These are phyloP conservation scores for Porogramme epimiltina DNA, from an alignment of 1,284 basidiomycete species.

Conservation along the genomic window DNA sequence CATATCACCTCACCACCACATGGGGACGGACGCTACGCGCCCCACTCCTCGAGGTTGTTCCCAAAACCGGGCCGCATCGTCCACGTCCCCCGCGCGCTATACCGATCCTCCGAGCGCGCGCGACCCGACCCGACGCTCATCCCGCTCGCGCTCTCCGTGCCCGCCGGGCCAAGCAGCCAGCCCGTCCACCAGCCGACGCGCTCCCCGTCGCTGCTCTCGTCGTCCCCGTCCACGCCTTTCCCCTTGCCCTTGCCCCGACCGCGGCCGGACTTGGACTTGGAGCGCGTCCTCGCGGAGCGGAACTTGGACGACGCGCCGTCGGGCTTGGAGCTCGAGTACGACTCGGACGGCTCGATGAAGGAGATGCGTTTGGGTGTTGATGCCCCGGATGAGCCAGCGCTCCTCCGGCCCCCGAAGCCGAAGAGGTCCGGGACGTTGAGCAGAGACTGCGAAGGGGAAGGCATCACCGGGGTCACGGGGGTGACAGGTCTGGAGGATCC, in stretches of 20 bases:
- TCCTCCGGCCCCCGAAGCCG: constrained; percentile 22
- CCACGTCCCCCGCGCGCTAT: constrained; percentile 21
- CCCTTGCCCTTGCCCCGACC: constrained; percentile 24
- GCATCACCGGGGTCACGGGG: constrained; percentile 28
- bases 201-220: constrained; percentile 22
- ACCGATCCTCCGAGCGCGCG: constrained; percentile 26
- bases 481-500: constrained; percentile 28
- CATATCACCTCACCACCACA: background rate
- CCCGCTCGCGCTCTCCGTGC: constrained; percentile 17
- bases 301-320: constrained; percentile 30
- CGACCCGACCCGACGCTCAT: constrained; percentile 16
- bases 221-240: constrained; percentile 25
- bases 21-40: constrained; percentile 15
- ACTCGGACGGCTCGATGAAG: constrained; percentile 72
- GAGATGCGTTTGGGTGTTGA: constrained; percentile 78
- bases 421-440: constrained; percentile 28
- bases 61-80: constrained; percentile 26
- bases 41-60: constrained; percentile 30
- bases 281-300: constrained; percentile 26
- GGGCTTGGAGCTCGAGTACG: constrained; percentile 41
- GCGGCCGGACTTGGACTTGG: constrained; percentile 27
- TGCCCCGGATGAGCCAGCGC: constrained; percentile 32
- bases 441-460: constrained; percentile 34
- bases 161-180: constrained; percentile 42
- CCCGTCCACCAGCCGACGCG: constrained; percentile 50